These are phyloP conservation scores for Hygrocybe punicea DNA, from an alignment of 768 basidiomycete species.

Conservation along the genomic window DNA sequence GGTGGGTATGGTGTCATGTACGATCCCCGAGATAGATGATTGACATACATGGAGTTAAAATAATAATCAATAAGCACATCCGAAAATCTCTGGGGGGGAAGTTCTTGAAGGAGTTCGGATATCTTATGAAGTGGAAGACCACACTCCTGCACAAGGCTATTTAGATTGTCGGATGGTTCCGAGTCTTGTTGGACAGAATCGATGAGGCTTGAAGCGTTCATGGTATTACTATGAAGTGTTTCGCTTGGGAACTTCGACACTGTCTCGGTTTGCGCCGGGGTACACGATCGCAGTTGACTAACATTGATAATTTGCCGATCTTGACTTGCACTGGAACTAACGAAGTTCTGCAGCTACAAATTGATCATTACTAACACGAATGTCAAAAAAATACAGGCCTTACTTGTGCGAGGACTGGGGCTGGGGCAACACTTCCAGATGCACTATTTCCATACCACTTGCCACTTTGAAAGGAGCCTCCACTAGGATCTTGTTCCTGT, in stretches of 20 bases:
- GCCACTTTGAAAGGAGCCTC: conserved; percentile 77
- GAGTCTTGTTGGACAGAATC: conserved; percentile 45
- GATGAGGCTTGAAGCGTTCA: conserved; percentile 25
- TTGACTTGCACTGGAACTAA: conserved; percentile 26
- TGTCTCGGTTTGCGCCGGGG: neutral
- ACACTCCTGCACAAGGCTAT: conserved; percentile 85
- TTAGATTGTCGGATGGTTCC: conserved; percentile 68
- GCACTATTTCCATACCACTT: conserved; percentile 85
- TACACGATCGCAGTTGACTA: conserved; percentile 7
- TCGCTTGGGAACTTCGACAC: neutral
- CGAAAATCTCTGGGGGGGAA: conserved; percentile 73
- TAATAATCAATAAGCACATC: conserved; percentile 82
- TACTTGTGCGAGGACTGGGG: conserved; percentile 77
- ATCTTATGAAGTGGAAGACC: conserved; percentile 90
- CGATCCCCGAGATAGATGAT: neutral
- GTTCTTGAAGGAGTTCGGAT: conserved; percentile 81
- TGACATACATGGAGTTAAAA: conserved; percentile 63
- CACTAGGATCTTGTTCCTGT: conserved; percentile 73
- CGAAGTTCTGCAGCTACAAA: conserved; percentile 51
- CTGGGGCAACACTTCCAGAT: conserved; percentile 78
- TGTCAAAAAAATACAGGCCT: conserved; percentile 7
- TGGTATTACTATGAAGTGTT: neutral
- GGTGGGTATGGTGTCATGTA: conserved; percentile 11
- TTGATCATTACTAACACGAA: neutral
- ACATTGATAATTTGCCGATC: conserved; percentile 9